A percentile compares a stretch with the other conserved stretches of the same genome.
phyloP scores from a whole-genome alignment of 2,329 filamentous ascomycete species.

The Aureobasidium subglaciale region DNA sequence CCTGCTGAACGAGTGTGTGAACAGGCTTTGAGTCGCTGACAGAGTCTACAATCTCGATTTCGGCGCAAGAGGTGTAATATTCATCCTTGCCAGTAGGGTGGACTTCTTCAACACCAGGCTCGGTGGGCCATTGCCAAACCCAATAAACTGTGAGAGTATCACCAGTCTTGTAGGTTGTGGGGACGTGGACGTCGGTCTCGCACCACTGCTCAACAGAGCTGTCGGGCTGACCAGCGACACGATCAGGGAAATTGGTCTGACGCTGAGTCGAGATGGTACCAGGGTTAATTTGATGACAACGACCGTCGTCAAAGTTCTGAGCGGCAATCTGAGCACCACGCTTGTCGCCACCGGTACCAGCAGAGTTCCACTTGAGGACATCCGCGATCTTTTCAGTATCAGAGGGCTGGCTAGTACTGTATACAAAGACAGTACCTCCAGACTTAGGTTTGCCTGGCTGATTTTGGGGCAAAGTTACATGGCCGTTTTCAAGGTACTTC shows the following conservation, averaged over 20 bases:
- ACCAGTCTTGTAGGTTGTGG: slow-evolving; percentile 54
- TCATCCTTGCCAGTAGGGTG: slow-evolving; percentile 44
- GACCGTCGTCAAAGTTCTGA: slow-evolving; percentile 80
- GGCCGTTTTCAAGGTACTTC: slow-evolving; percentile 46
- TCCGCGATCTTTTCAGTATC: slow-evolving; percentile 51
- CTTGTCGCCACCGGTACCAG: slow-evolving; percentile 73
- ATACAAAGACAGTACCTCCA: slow-evolving; percentile 42
- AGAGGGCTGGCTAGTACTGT: slow-evolving; percentile 42
- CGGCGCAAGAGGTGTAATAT: slow-evolving; percentile 53
- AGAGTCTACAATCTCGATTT: slow-evolving; percentile 44
- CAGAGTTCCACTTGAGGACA: slow-evolving; percentile 74
- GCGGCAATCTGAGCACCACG: slow-evolving; percentile 69
- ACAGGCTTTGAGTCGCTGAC: slow-evolving; percentile 15
- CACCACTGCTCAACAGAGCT: slow-evolving; percentile 59
- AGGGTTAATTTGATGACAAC: slow-evolving; percentile 76
- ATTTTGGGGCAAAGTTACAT: slow-evolving; percentile 38
- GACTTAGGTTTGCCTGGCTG: slow-evolving; percentile 37
- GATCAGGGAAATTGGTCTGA: slow-evolving; percentile 48
- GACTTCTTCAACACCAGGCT: slow-evolving; percentile 31
- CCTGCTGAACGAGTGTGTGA: slow-evolving; percentile 33
- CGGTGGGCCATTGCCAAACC: slow-evolving; percentile 89
- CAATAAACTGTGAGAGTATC: slow-evolving; percentile 79
- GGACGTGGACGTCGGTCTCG: slow-evolving; percentile 73
- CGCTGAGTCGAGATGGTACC: slow-evolving; percentile 53
- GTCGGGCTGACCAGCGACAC: slow-evolving; percentile 42